Evolutionary conservation across 2,329 filamentous ascomycete species (phyloP), one percentile per base, ranked within the genome.

Genomic region (Sclerotinia minor): DNA sequence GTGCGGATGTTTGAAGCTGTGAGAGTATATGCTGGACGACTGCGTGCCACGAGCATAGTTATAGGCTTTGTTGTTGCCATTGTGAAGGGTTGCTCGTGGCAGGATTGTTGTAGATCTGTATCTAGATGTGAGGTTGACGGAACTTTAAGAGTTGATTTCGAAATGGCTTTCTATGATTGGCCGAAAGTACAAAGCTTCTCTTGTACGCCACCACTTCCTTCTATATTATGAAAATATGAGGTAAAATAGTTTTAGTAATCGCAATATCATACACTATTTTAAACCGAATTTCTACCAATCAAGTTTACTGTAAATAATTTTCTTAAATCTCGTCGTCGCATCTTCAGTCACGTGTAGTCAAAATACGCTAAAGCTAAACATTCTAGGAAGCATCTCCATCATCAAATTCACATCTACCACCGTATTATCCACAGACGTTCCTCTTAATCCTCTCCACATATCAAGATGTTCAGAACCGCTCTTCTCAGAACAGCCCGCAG

Each of bases 391-490:
- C 55, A 41, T 47, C 55, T 38, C 55, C 49, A 67, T 52, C 38
- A 53, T 26, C 57, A 63, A 67, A 54, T 53, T 63, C 55, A 24
- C 9, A 38, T 67, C 32, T 45, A 47, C 57, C 41, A 63, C 26
- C 49, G 57, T 49, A 67, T 45, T 52, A 67, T 61, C 19, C 65
- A 53, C 57, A 54, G 65, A 67, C 54, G 69, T 58, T 58, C 52
- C 59, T 64, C 67, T 47, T 65, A 69, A 69, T 54, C 47, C 64
- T 68, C 52, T 68, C 72, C 68, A 67, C 68, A 72, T 72, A 72
- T 75, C 82, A 88, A 77, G 73, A 98, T 98, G 94, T 93, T 97
- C 86, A 92, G 94, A 83, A 88, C 91, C 81, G 89, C 91, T 79
- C 81, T 95, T 80, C 84, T 94, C 83, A 91, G 91, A 82, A 90